These are phyloP conservation scores for Aspergillus campestris DNA, from an alignment of 495 filamentous ascomycete species.

Conservation along the genomic window DNA sequence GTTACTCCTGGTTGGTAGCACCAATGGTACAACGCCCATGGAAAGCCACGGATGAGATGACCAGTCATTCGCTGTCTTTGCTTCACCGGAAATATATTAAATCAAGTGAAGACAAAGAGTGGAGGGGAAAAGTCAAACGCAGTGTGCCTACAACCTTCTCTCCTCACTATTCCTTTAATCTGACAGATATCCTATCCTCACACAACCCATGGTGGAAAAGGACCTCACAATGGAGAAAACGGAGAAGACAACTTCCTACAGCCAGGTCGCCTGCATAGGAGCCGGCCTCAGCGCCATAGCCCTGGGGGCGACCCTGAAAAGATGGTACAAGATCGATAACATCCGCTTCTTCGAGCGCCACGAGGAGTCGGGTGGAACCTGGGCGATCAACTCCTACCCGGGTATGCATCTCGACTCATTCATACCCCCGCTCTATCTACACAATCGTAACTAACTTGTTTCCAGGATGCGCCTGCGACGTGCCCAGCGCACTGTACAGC, in stretches of 20 bases:
- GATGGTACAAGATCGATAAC: slow-evolving; percentile 22
- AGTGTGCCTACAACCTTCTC: too few species aligned
- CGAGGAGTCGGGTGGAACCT: slow-evolving; percentile 17
- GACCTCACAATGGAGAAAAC: too few species aligned
- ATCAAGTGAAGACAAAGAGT: too few species aligned
- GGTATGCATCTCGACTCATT: slow-evolving; percentile 2
- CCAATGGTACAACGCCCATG: too few species aligned
- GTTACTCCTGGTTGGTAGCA: too few species aligned
- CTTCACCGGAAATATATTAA: too few species aligned
- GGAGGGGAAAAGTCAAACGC: too few species aligned
- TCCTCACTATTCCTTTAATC: too few species aligned
- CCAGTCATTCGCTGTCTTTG: too few species aligned
- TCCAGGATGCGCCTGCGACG: slow-evolving; percentile 19
- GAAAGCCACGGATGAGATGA: too few species aligned
- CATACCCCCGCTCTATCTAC: neutral
- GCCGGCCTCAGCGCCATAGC: slow-evolving; percentile 16
- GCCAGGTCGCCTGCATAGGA: slow-evolving; percentile 22
- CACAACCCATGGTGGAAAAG: too few species aligned
- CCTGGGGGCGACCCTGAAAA: slow-evolving; percentile 20
- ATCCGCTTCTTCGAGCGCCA: slow-evolving; percentile 23
- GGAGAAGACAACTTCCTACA: slow-evolving; percentile 7
- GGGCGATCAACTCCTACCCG: slow-evolving; percentile 23
- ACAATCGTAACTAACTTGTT: neutral
- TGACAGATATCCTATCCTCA: too few species aligned
- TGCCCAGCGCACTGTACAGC: slow-evolving; percentile 33